phyloP scores from a whole-genome alignment of 2,329 filamentous ascomycete species.

The Rhynchosporium secalis region DNA sequence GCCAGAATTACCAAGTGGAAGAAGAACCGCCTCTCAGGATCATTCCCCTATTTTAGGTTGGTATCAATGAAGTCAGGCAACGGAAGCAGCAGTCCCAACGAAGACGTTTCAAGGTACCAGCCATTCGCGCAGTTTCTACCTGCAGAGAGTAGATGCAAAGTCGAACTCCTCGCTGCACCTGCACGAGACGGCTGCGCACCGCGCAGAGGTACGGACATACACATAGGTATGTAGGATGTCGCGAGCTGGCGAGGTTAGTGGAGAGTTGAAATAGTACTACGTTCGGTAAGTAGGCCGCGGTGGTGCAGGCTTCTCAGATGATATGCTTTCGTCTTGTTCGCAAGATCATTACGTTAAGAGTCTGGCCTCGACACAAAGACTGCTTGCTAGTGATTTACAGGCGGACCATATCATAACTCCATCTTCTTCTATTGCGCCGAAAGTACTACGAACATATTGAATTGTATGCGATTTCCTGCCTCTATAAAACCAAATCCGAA shows the following conservation, averaged over 20 bases:
- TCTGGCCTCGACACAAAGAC: constrained; percentile 29
- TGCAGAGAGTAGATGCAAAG: not conserved
- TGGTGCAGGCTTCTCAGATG: constrained; percentile 14
- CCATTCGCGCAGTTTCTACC: no score
- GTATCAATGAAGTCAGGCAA: no score
- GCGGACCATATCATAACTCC: constrained; percentile 27
- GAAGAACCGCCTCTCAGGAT: no score
- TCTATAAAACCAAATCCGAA: constrained; percentile 26
- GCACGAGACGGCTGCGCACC: constrained; percentile 23
- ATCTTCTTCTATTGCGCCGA: constrained; percentile 25
- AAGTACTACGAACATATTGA: constrained; percentile 24
- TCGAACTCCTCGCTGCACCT: constrained; percentile 22
- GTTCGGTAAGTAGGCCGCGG: constrained; percentile 19
- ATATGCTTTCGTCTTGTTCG: constrained; percentile 24
- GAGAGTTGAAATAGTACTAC: constrained; percentile 25
- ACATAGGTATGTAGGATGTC: constrained; percentile 19
- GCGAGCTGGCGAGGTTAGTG: constrained; percentile 21
- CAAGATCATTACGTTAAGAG: constrained; percentile 24
- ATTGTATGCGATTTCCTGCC: constrained; percentile 25
- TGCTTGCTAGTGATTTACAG: constrained; percentile 26
- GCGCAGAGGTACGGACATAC: constrained; percentile 21
- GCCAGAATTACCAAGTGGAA: no score
- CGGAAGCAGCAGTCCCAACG: no score
- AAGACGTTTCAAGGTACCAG: no score
- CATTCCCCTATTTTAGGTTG: no score